Evolutionary conservation across 2,329 filamentous ascomycete species (phyloP).

Genomic region (Plenodomus lindquistii): DNA sequence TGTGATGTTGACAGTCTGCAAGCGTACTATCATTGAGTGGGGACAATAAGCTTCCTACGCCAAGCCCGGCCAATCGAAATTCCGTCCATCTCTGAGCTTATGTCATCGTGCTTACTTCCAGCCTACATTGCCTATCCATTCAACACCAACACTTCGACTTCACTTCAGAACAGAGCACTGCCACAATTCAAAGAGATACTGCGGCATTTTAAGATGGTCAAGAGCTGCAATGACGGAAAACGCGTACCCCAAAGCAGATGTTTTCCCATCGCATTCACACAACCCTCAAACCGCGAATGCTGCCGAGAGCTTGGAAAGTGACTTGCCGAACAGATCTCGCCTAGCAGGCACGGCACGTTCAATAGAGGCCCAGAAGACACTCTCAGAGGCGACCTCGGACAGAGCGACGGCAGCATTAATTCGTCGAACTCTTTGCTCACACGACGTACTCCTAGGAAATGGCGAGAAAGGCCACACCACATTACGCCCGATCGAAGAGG

Average conservation of each 20-base stretch:
- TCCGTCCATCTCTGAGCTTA: constrained; percentile 12
- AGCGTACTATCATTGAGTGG: not conserved
- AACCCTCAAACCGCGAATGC: constrained; percentile 18
- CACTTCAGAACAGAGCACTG: constrained; percentile 11
- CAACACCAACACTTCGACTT: constrained; percentile 5
- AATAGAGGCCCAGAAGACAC: constrained; percentile 30
- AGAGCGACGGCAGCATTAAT: constrained; percentile 80
- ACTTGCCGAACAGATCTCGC: constrained; percentile 20
- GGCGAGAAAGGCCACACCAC: constrained; percentile 60
- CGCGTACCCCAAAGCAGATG: constrained; percentile 22
- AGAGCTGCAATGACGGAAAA: constrained; percentile 33
- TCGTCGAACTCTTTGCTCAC: constrained; percentile 80
- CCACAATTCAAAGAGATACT: constrained; percentile 10
- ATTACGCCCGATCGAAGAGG: constrained; percentile 72
- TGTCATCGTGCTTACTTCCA: constrained; percentile 15
- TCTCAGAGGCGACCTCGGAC: constrained; percentile 62
- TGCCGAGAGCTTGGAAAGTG: constrained; percentile 11
- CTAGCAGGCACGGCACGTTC: constrained; percentile 16
- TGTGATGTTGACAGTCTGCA: not conserved
- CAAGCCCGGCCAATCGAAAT: constrained; percentile 23
- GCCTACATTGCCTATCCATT: not conserved
- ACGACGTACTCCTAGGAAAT: constrained; percentile 54
- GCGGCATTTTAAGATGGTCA: constrained; percentile 17
- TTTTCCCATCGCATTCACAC: constrained; percentile 27
- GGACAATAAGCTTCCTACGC: constrained; percentile 5